Conservation (phyloP, 2,329 filamentous ascomycete species). For the Penicillium expansum region DNA sequence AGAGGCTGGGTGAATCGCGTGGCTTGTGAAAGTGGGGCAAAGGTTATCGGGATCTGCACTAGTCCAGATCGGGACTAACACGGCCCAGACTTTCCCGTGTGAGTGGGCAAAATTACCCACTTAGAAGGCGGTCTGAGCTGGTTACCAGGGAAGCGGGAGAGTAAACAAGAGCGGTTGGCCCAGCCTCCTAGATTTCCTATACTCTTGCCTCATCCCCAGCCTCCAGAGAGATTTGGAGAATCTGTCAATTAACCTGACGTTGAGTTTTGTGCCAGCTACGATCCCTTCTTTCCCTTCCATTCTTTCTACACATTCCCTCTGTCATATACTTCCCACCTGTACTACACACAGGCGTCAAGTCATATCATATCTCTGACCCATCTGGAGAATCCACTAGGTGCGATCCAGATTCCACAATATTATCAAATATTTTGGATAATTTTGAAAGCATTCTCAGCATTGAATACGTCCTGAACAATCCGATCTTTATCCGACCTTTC, state of each 20-base stretch:
- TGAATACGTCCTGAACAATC: constrained; percentile 7
- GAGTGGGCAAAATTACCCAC: constrained; percentile 10
- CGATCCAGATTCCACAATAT: constrained; percentile 17
- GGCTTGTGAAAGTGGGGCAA: constrained; percentile 18
- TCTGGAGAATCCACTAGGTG: constrained; percentile 22
- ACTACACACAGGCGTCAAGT: constrained; percentile 15
- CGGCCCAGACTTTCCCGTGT: not conserved
- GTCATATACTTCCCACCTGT: constrained; percentile 21
- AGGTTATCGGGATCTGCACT: constrained; percentile 14
- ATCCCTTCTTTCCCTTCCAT: constrained; percentile 31
- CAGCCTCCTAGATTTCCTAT: constrained; percentile 39
- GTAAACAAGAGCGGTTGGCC: constrained; percentile 46
- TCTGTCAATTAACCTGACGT: constrained; percentile 21
- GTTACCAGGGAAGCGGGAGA: constrained; percentile 37
- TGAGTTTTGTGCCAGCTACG: constrained; percentile 35
- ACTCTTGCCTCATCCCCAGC: constrained; percentile 34
- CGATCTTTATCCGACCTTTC: constrained; percentile 9
- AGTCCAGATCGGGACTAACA: constrained; percentile 9
- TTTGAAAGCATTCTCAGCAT: not conserved
- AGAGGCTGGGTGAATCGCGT: constrained; percentile 21
- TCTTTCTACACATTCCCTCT: constrained; percentile 30
- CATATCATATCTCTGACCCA: constrained; percentile 25
- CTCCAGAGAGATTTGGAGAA: constrained; percentile 26
- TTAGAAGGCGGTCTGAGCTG: constrained; percentile 29
- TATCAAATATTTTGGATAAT: constrained; percentile 5